These are phyloP conservation scores for Pyrrhoderma lamaoense DNA, from an alignment of 1,284 basidiomycete species.

Conservation along the genomic window DNA sequence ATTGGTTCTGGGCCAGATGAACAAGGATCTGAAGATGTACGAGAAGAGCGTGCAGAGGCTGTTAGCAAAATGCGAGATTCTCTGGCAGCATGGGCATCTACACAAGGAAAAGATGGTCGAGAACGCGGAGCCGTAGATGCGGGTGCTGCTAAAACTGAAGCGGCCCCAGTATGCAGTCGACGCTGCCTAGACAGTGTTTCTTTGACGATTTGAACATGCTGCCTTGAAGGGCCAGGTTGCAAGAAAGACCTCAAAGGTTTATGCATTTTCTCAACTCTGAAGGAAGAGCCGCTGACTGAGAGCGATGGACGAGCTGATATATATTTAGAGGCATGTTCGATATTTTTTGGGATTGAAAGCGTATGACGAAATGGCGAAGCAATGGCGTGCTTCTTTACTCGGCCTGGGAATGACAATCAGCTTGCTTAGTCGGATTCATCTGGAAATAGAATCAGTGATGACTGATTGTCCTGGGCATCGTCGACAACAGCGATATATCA, in stretches of 20 bases:
- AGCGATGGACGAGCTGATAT: no score
- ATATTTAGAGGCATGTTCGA: no score
- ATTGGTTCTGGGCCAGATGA: slow-evolving; percentile 67
- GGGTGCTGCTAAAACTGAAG: neutral
- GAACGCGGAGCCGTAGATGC: neutral
- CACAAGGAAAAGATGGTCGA: slow-evolving; percentile 60
- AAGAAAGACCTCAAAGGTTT: slow-evolving; percentile 1
- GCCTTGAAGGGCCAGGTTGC: neutral
- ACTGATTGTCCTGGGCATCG: no score
- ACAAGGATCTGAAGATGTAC: slow-evolving; percentile 16
- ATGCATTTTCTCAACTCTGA: neutral
- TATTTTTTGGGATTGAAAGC: no score
- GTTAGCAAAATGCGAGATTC: slow-evolving; percentile 41
- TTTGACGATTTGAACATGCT: neutral
- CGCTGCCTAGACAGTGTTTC: neutral
- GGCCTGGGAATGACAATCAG: no score
- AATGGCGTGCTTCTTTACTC: slow-evolving; percentile 5
- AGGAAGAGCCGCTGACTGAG: neutral
- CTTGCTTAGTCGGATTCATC: no score
- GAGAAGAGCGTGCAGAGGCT: slow-evolving; percentile 19
- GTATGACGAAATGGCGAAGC: neutral
- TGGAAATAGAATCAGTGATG: no score
- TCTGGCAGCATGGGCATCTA: slow-evolving; percentile 64
- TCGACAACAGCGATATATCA: no score
- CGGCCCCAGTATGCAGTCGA: neutral